phyloP scores from a whole-genome alignment of 306 rosid species.

The Arachis hypogaea region DNA sequence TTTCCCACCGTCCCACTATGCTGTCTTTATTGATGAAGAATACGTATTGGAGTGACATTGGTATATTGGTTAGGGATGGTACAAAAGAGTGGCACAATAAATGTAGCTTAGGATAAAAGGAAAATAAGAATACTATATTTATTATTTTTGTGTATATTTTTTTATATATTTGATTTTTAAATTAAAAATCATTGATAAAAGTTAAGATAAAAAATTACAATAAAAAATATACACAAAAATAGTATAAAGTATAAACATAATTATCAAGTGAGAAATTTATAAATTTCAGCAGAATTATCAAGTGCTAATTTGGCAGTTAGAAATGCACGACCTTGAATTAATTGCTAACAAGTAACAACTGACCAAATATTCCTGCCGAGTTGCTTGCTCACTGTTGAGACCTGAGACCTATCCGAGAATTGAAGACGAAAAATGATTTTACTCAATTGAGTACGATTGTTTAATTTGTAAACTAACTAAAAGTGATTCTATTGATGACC shows the following conservation, averaged over 20 bases:
- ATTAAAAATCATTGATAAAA: too few species aligned
- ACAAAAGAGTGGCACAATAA: neutral
- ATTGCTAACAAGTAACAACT: neutral
- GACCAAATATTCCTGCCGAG: neutral
- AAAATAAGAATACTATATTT: too few species aligned
- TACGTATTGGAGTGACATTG: neutral
- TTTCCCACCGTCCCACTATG: neutral
- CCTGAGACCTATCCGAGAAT: too few species aligned
- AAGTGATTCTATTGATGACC: too few species aligned
- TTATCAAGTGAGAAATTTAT: neutral
- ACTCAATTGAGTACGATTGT: too few species aligned
- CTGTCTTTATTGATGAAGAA: neutral
- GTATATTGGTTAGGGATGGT: neutral
- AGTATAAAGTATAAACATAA: too few species aligned
- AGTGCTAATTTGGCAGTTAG: neutral
- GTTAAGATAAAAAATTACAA: too few species aligned
- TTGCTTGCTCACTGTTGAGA: neutral
- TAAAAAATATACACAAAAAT: too few species aligned
- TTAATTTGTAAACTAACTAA: too few species aligned
- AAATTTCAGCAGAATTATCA: neutral
- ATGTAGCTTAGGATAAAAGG: neutral
- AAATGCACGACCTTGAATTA: neutral
- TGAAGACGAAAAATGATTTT: too few species aligned
- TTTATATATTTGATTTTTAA: too few species aligned
- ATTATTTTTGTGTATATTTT: too few species aligned